phyloP scores from a whole-genome alignment of 495 filamentous ascomycete genomes.

The Clavariopsis aquatica region DNA sequence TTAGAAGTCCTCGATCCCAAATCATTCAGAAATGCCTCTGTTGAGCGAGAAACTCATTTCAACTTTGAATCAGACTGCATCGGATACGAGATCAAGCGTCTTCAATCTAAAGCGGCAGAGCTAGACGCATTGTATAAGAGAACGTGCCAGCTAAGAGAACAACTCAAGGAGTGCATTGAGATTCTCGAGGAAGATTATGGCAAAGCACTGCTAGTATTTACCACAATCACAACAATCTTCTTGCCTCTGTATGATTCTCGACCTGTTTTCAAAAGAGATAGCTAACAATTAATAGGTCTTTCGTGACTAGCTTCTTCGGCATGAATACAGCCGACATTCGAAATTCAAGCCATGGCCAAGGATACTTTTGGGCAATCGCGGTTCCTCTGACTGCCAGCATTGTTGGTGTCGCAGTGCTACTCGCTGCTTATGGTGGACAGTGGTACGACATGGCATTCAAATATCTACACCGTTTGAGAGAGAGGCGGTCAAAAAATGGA shows the following conservation, averaged over 20 bases:
- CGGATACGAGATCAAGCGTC: not conserved
- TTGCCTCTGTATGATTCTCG: constrained; percentile 14
- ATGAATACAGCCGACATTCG: constrained; percentile 31
- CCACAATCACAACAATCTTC: constrained; percentile 29
- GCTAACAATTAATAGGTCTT: constrained; percentile 8
- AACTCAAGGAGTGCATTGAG: constrained; percentile 16
- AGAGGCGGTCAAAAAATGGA: too few relatives aligned
- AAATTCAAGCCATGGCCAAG: constrained; percentile 6
- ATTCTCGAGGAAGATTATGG: constrained; percentile 22
- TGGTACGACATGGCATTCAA: constrained; percentile 1
- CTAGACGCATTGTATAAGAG: not conserved
- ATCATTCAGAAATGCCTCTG: not conserved
- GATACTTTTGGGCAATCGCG: constrained; percentile 20
- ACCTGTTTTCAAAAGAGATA: not conserved
- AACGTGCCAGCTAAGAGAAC: not conserved
- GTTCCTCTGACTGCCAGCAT: constrained; percentile 15
- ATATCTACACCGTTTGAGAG: not conserved
- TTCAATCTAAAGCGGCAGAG: not conserved
- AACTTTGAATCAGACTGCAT: not conserved
- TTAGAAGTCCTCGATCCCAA: not conserved
- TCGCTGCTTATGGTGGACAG: constrained; percentile 22
- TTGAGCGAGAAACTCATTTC: not conserved
- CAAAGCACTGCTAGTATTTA: constrained; percentile 27
- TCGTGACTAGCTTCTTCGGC: constrained; percentile 27
- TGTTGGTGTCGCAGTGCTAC: not conserved